Conservation (phyloP, 2,329 filamentous ascomycete species). For the Colletotrichum scovillei region DNA sequence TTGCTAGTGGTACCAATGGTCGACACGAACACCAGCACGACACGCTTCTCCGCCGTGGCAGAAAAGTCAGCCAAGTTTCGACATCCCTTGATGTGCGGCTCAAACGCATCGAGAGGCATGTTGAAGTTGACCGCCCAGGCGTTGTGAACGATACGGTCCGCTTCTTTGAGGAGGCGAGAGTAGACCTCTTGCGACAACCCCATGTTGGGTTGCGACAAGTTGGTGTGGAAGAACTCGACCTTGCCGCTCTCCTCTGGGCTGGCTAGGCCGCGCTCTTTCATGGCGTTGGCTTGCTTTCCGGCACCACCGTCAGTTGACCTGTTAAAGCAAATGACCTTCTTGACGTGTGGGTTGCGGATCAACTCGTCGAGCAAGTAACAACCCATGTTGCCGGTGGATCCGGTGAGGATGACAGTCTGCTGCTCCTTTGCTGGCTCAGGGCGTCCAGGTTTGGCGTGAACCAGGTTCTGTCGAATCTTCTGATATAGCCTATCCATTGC, state of each 20-base stretch:
- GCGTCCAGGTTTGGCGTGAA: constrained; percentile 39
- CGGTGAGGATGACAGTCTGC: constrained; percentile 37
- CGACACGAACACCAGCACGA: constrained; percentile 32
- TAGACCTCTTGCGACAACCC: constrained; percentile 13
- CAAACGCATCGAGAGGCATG: constrained; percentile 59
- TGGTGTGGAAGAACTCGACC: constrained; percentile 50
- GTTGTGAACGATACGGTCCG: constrained; percentile 63
- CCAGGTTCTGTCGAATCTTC: constrained; percentile 47
- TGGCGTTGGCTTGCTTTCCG: constrained; percentile 23
- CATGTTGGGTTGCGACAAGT: constrained; percentile 8
- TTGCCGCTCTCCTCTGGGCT: constrained; percentile 16
- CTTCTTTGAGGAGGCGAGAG: constrained; percentile 46
- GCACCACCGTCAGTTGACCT: constrained; percentile 24
- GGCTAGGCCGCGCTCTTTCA: constrained; percentile 18
- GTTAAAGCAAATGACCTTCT: constrained; percentile 25
- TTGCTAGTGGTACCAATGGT: constrained; percentile 29
- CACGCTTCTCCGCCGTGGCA: constrained; percentile 16
- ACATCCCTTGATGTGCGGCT: constrained; percentile 61
- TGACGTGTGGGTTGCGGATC: constrained; percentile 35
- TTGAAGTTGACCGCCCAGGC: constrained; percentile 64
- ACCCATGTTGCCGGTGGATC: constrained; percentile 30
- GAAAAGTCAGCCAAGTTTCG: constrained; percentile 54
- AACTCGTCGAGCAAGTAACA: constrained; percentile 26
- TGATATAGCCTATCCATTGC: constrained; percentile 47
- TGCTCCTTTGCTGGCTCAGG: constrained; percentile 45